Base-by-base conservation (phyloP, 1,139 yeast species). In the Nadsonia starkeyi-henricii region DNA sequence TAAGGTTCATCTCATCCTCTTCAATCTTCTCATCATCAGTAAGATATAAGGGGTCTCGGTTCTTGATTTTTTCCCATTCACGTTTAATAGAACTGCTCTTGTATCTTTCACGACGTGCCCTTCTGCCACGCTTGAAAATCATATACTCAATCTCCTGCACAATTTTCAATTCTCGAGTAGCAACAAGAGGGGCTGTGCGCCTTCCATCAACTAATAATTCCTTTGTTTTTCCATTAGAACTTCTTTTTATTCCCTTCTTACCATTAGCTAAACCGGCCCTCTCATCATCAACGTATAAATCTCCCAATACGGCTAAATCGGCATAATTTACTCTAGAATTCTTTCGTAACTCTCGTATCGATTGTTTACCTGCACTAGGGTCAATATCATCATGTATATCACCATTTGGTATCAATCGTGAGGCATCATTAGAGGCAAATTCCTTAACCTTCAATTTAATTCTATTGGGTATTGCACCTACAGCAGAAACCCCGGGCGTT, bases 11-110 rank as follows among this genome's bases (percentile, higher is more conserved):
- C 4, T 33, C 39, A 33, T 46, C 47, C 43, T 41, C 41, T 26
- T 26, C 44, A 5, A 46, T 43, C 5, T 46, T 47, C 44, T 63
- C 67, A 19, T 55, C 58, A 42, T 64, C 68, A 7, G 67, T 62
- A 39, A 62, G 54, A 45, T 61, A 62, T 8, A 63, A 50, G 15
- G 68, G 63, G 46, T 64, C 67, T 13, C 58, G 43, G 26, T 57
- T 57, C 42, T 55, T 56, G 47, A 63, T 62, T 44, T 51, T 52
- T 13, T 47, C 45, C 67, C 67, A 64, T 12, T 60, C 55, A 7
- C 58, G 53, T 37, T 50, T 50, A 13, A 64, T 44, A 9, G 63
- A 50, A 12, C 65, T 63, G 21, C 56, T 56, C 18, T 42, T 42
- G 37, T 50, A 52, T 39, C 65, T 50, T 9, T 51, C 47, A 4